Evolutionary conservation across 1,139 yeast genomes (phyloP).

Genomic region (Schizosaccharomyces versatilis): DNA sequence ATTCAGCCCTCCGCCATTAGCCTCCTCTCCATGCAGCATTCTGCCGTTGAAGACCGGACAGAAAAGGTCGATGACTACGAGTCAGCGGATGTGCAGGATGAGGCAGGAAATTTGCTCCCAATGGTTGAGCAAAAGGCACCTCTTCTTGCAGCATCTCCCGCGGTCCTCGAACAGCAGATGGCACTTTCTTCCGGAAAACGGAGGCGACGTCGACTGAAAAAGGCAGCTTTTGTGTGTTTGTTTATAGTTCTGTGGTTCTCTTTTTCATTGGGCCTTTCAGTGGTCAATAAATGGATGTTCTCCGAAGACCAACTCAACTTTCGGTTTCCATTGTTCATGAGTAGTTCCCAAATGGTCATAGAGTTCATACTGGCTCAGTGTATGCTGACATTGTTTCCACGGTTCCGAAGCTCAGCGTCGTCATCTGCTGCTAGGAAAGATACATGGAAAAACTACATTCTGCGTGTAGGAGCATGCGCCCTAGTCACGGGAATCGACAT

Average conservation of each 20-base stretch:
- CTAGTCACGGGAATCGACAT: conserved; percentile 80
- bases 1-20: no score
- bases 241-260: conserved; percentile 10
- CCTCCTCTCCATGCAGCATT: no score
- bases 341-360: conserved; percentile 56
- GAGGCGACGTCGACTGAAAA: no score
- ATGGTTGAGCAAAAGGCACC: no score
- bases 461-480: conserved; percentile 61
- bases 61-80: no score
- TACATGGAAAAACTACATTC: conserved; percentile 13
- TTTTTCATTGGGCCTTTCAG: conserved; percentile 13
- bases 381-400: conserved; percentile 28
- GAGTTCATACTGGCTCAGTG: conserved; percentile 30
- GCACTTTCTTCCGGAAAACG: not conserved
- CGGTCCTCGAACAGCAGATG: no score
- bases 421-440: conserved; percentile 19
- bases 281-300: conserved; percentile 93
- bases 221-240: not conserved
- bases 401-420: conserved; percentile 19
- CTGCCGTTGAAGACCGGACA: no score
- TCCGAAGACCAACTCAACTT: conserved; percentile 48
- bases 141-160: no score
- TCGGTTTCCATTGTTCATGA: conserved; percentile 61
- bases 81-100: no score
- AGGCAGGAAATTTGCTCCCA: no score